Evolutionary conservation across 257 asterid genomes (phyloP).

Genomic region (Vinca minor): DNA sequence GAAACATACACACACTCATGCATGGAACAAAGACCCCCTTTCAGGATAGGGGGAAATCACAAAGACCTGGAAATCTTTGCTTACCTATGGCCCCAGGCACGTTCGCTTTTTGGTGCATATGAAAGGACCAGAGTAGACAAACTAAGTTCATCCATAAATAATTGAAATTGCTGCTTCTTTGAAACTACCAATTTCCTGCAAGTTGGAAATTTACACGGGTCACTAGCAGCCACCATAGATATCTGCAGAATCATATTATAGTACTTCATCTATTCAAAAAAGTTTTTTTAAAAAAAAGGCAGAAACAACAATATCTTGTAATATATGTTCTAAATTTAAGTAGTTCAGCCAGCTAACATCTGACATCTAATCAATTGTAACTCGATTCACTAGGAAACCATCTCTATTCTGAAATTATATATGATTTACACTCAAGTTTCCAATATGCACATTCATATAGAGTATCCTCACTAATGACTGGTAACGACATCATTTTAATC

Average conservation of each 20-base stretch:
- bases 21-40: too few species aligned
- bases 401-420: neutral
- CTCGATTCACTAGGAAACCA: too few species aligned
- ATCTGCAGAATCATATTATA: neutral
- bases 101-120: constrained; percentile 80
- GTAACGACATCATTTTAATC: neutral
- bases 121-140: constrained; percentile 68
- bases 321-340: neutral
- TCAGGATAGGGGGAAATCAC: too few species aligned
- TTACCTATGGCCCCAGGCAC: constrained; percentile 94
- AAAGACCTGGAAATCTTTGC: constrained; percentile 9
- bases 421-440: neutral
- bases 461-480: neutral
- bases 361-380: neutral
- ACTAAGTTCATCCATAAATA: constrained; percentile 57
- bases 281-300: neutral
- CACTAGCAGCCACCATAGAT: neutral
- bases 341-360: neutral
- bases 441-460: neutral
- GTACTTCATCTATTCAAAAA: neutral
- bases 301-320: neutral
- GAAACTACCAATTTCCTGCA: constrained; percentile 64
- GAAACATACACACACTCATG: neutral
- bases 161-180: constrained; percentile 34
- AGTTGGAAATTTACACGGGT: constrained; percentile 7